Percentiles rank a stretch among this genome's conserved stretches.
phyloP scores from a whole-genome alignment of 768 basidiomycete genomes.

The Boletus speciosus region DNA sequence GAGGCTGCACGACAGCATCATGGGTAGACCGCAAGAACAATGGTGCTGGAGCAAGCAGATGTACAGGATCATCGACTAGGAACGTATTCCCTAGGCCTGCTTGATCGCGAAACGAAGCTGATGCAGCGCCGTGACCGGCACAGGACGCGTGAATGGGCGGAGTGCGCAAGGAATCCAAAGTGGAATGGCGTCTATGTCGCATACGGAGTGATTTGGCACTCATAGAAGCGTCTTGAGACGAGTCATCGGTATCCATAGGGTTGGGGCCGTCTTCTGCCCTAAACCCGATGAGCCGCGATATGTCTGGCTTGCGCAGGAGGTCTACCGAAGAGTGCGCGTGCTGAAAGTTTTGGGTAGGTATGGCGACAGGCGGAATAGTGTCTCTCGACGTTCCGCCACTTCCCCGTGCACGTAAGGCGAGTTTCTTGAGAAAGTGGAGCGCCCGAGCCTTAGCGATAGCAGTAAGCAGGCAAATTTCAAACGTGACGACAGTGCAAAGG shows the following conservation, averaged over 20 bases:
- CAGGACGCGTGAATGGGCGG: conserved; percentile 9
- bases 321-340: conserved; percentile 36
- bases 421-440: conserved; percentile 40
- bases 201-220: conserved; percentile 21
- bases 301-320: conserved; percentile 24
- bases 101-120: conserved; percentile 14
- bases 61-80: neutral
- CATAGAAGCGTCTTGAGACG: conserved; percentile 27
- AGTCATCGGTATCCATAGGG: conserved; percentile 31
- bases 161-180: conserved; percentile 17
- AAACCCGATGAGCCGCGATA: conserved; percentile 24
- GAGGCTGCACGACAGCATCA: conserved; percentile 7
- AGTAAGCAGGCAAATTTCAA: conserved; percentile 13
- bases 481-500: neutral
- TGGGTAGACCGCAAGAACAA: conserved; percentile 15
- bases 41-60: conserved; percentile 14
- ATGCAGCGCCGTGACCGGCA: conserved; percentile 7
- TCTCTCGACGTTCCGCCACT: conserved; percentile 28
- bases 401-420: conserved; percentile 32
- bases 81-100: neutral
- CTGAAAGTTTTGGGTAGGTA: conserved; percentile 22
- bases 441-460: conserved; percentile 26
- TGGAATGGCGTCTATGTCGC: conserved; percentile 23
- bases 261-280: conserved; percentile 21
- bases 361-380: conserved; percentile 21